Percentiles rank a stretch among this genome's conserved stretches.
phyloP scores from a whole-genome alignment of 345 rosid species.

The Heritiera fomes region DNA sequence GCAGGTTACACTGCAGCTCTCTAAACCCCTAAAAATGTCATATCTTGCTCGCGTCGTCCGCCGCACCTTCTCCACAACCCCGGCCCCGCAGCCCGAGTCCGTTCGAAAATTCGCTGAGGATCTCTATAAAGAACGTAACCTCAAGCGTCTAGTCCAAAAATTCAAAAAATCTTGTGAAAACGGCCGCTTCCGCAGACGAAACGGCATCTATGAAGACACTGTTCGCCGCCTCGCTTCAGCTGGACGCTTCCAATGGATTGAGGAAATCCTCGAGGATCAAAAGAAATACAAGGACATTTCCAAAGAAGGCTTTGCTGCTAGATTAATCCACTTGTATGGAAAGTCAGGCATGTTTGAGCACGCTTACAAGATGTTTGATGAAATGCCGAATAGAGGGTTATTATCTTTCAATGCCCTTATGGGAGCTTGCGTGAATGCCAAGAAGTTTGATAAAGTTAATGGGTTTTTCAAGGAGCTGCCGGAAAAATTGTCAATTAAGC shows the following conservation, averaged over 20 bases:
- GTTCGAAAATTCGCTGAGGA: no score
- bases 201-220: constrained; percentile 38
- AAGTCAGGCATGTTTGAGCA: constrained; percentile 57
- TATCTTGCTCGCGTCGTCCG: no score
- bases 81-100: no score
- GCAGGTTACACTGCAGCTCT: no score
- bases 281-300: constrained; percentile 56
- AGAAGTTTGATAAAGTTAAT: constrained; percentile 49
- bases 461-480: constrained; percentile 48
- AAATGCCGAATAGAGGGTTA: constrained; percentile 42
- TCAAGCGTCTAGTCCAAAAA: constrained; percentile 41
- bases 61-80: no score
- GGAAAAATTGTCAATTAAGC: constrained; percentile 44
- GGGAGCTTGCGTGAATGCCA: constrained; percentile 56
- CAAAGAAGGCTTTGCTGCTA: constrained; percentile 47
- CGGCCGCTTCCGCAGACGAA: constrained; percentile 53
- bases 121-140: no score
- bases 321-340: constrained; percentile 49
- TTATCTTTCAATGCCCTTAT: constrained; percentile 44
- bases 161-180: constrained; percentile 54
- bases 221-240: constrained; percentile 63
- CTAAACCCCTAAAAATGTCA: no score
- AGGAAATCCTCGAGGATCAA: constrained; percentile 72
- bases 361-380: constrained; percentile 74
- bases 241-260: constrained; percentile 45